Evolutionary conservation across 805 yeast genomes (phyloP).

Genomic region (Candida easanensis): DNA sequence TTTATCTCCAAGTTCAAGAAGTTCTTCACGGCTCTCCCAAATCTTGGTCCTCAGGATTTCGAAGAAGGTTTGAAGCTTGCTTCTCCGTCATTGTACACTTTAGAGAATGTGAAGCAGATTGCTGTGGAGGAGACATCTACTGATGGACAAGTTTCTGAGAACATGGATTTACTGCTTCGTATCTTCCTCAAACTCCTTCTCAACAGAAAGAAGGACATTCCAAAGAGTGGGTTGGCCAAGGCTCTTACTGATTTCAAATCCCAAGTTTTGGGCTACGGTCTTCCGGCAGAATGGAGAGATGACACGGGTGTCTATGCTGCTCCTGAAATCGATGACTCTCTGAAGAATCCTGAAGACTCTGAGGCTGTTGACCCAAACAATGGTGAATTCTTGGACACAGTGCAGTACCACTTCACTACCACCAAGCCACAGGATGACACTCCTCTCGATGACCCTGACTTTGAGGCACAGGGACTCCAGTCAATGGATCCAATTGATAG

Average conservation of each 20-base stretch:
- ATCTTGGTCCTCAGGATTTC: conserved; percentile 27
- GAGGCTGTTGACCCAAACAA: conserved; percentile 23
- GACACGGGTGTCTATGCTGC: conserved; percentile 18
- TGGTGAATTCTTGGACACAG: conserved; percentile 19
- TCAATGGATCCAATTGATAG: conserved; percentile 24
- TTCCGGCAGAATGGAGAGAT: conserved; percentile 30
- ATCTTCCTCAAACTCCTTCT: conserved; percentile 16
- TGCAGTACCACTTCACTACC: conserved; percentile 10
- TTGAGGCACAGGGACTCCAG: conserved; percentile 18
- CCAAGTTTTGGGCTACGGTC: conserved; percentile 16
- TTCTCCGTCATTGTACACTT: conserved; percentile 4
- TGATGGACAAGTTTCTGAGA: conserved; percentile 14
- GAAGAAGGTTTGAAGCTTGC: conserved; percentile 23
- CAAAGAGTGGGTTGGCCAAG: conserved; percentile 9
- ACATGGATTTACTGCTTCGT: conserved; percentile 17
- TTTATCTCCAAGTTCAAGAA: conserved; percentile 23
- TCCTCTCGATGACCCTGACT: conserved; percentile 23
- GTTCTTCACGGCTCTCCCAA: conserved; percentile 17
- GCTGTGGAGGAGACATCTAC: conserved; percentile 1
- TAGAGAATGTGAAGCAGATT: conserved; percentile 18
- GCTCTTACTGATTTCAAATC: conserved; percentile 20
- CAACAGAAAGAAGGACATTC: conserved; percentile 18
- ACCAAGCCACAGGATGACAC: conserved; percentile 17
- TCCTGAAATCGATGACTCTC: conserved; percentile 3
- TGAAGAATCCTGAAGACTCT: conserved; percentile 7